Evolutionary conservation across 164 flowering plant genomes (phyloP).

Genomic region (Kingdonia uniflora): DNA sequence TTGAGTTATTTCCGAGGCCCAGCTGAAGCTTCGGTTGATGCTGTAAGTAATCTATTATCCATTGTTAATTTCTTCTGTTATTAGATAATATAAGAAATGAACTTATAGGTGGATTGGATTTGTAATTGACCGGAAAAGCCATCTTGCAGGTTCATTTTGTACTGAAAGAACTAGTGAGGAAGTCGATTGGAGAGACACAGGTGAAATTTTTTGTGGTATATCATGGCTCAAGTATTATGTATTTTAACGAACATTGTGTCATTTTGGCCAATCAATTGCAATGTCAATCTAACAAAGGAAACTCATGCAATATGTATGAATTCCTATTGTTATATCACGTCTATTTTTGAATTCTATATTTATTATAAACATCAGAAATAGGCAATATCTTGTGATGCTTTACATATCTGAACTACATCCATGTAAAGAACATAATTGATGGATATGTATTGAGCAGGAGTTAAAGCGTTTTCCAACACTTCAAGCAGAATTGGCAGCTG

Average conservation of each 20-base stretch:
- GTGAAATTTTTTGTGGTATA: slow-evolving; percentile 12
- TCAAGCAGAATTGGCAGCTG: slow-evolving; percentile 43
- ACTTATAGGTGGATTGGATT: too few species aligned
- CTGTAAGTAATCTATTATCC: slow-evolving; percentile 31
- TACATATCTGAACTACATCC: too few species aligned
- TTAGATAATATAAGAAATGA: too few species aligned
- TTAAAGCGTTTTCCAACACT: slow-evolving; percentile 59
- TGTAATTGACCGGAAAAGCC: background rate
- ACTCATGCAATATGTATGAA: background rate
- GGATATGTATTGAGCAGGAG: slow-evolving; percentile 31
- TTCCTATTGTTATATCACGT: too few species aligned
- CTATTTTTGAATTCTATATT: too few species aligned
- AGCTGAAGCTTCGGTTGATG: slow-evolving; percentile 87
- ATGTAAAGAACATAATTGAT: background rate
- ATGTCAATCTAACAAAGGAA: background rate
- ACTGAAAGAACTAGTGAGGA: slow-evolving; percentile 46
- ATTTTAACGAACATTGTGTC: too few species aligned
- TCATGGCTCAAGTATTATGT: too few species aligned
- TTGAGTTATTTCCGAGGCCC: slow-evolving; percentile 62
- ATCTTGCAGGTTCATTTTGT: slow-evolving; percentile 37
- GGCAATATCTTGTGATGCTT: too few species aligned
- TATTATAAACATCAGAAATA: too few species aligned
- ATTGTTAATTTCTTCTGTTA: too few species aligned
- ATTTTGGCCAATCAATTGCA: too few species aligned
- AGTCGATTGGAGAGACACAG: slow-evolving; percentile 45